These are phyloP conservation scores for Bertia moriformis DNA, from an alignment of 2,329 filamentous ascomycete species.

Conservation along the genomic window DNA sequence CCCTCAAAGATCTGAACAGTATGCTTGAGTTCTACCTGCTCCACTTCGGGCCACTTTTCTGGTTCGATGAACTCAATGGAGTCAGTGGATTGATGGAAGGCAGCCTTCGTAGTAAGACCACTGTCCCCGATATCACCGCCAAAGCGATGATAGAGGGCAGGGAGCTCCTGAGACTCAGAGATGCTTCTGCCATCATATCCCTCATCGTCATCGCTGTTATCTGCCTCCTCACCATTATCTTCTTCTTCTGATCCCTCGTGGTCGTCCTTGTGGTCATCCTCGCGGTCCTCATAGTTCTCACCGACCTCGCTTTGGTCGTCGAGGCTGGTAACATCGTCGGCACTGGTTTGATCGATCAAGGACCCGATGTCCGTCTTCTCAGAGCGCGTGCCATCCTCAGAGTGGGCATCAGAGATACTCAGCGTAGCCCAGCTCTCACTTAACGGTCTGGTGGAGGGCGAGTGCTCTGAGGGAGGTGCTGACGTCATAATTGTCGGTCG, in stretches of 20 bases:
- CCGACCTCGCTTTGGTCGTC: constrained; percentile 19
- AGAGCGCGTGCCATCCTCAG: constrained; percentile 25
- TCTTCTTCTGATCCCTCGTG: constrained; percentile 7
- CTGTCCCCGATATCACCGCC: constrained; percentile 14
- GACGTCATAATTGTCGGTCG: neutral
- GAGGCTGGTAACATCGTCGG: constrained; percentile 26
- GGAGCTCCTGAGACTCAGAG: constrained; percentile 5
- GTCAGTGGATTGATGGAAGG: constrained; percentile 14
- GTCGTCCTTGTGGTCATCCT: constrained; percentile 12
- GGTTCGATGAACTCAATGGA: constrained; percentile 25
- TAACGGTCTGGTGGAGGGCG: constrained; percentile 11
- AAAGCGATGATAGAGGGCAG: constrained; percentile 1
- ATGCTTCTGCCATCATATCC: no score
- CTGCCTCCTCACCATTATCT: constrained; percentile 1
- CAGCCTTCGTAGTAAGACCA: constrained; percentile 15
- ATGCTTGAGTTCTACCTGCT: constrained; percentile 22
- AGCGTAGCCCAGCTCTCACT: constrained; percentile 29
- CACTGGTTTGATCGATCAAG: constrained; percentile 21
- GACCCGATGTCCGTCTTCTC: constrained; percentile 25
- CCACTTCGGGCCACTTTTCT: constrained; percentile 19
- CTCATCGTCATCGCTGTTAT: constrained; percentile 1
- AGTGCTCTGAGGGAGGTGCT: neutral
- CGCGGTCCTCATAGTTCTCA: constrained; percentile 15
- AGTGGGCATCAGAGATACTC: constrained; percentile 23
- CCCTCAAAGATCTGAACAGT: constrained; percentile 19